Evolutionary conservation across 2,329 filamentous ascomycete species (phyloP).

Genomic region (Penicillium sp.): DNA sequence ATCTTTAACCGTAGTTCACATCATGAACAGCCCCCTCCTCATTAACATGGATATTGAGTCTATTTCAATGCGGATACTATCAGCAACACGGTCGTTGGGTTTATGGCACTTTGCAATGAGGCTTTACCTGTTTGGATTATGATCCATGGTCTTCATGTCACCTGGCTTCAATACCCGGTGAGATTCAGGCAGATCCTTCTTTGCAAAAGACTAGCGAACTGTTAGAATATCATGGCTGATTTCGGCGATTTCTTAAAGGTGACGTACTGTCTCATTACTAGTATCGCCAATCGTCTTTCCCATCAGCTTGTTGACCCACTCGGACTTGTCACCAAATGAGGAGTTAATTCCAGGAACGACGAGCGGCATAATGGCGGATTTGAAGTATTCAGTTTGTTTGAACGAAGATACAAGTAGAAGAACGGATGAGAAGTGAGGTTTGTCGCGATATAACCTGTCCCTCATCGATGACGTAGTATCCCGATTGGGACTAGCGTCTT

Average conservation of each 20-base stretch:
- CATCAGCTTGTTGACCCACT: conserved; percentile 45
- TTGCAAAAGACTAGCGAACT: conserved; percentile 40
- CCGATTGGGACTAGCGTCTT: not conserved
- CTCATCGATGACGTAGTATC: conserved; percentile 3
- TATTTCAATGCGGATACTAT: conserved; percentile 12
- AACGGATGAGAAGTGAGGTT: not conserved
- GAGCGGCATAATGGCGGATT: conserved; percentile 41
- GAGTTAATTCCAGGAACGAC: conserved; percentile 44
- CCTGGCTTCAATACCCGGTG: conserved; percentile 44
- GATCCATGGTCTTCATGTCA: conserved; percentile 40
- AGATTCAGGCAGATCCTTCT: conserved; percentile 43
- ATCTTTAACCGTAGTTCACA: conserved; percentile 38
- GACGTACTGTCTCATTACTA: conserved; percentile 34
- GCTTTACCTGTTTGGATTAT: conserved; percentile 41
- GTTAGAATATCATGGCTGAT: not conserved
- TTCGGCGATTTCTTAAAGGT: not conserved
- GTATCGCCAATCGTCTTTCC: conserved; percentile 45
- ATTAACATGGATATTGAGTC: conserved; percentile 45
- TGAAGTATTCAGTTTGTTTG: not conserved
- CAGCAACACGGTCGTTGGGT: not conserved
- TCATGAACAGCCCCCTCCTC: conserved; percentile 44
- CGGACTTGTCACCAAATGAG: conserved; percentile 30
- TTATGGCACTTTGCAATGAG: not conserved
- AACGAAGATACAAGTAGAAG: not conserved
- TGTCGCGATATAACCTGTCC: not conserved